Percentiles rank a stretch among this genome's conserved stretches.
phyloP scores from a whole-genome alignment of 1,284 basidiomycete genomes.

The Volvariella volvacea region DNA sequence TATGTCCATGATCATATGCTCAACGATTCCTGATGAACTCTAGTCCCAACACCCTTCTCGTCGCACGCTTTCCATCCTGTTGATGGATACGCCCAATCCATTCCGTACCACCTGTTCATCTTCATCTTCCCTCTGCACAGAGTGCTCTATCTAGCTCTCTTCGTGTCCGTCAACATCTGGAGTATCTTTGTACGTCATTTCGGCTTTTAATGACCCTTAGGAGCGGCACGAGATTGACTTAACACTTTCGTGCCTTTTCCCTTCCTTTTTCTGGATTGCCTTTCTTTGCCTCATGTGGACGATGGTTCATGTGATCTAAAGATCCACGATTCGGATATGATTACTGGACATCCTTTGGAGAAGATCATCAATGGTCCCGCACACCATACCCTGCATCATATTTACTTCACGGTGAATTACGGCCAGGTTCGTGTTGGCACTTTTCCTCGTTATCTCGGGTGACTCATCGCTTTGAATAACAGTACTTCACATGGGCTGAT shows the following conservation, averaged over 20 bases:
- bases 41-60: constrained; percentile 95
- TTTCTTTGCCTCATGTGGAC: no score
- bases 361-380: constrained; percentile 94
- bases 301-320: constrained; percentile 22
- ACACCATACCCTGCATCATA: constrained; percentile 94
- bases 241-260: no score
- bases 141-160: constrained; percentile 73
- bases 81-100: constrained; percentile 90
- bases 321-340: constrained; percentile 99
- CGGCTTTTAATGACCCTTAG: not conserved
- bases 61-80: constrained; percentile 97
- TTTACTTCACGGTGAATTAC: constrained; percentile 96
- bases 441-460: not conserved
- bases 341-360: constrained; percentile 88
- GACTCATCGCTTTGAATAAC: constrained; percentile 1
- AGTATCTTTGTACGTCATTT: constrained; percentile 63
- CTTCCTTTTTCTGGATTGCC: no score
- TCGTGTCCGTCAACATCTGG: constrained; percentile 90
- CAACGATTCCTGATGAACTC: constrained; percentile 4
- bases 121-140: constrained; percentile 92
- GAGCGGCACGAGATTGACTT: no score
- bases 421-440: constrained; percentile 57
- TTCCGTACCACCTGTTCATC: constrained; percentile 94
- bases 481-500: constrained; percentile 98
- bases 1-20: constrained; percentile 7